A percentile compares a stretch with the other conserved stretches of the same genome.
Evolutionary conservation across 495 filamentous ascomycete genomes (phyloP).

Genomic region (Hypoxylon crocopeplum): DNA sequence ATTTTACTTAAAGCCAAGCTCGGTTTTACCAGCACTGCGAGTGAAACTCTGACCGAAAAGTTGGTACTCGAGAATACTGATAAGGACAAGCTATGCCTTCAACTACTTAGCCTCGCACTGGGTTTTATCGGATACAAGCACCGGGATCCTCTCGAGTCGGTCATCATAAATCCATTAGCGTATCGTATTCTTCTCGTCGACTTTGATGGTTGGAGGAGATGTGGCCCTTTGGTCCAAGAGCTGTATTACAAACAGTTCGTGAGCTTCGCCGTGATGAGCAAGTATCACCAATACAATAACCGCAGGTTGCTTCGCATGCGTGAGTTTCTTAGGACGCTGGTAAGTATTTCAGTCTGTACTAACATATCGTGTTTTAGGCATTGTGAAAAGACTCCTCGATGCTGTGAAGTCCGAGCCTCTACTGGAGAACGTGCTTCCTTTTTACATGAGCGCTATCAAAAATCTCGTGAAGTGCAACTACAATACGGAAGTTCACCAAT

Average conservation of each 20-base stretch:
- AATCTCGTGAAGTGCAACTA: slow-evolving; percentile 78
- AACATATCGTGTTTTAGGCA: slow-evolving; percentile 60
- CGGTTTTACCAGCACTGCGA: slow-evolving; percentile 53
- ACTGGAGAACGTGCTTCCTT: slow-evolving; percentile 67
- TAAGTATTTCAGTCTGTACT: slow-evolving; percentile 18
- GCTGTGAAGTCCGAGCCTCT: slow-evolving; percentile 87
- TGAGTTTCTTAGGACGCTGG: slow-evolving; percentile 58
- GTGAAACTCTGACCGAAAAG: slow-evolving; percentile 48
- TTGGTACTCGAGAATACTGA: slow-evolving; percentile 57
- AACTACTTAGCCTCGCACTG: slow-evolving; percentile 78
- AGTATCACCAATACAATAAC: slow-evolving; percentile 89
- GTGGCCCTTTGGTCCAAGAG: slow-evolving; percentile 73
- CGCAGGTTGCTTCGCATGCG: slow-evolving; percentile 87
- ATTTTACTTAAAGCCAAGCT: slow-evolving; percentile 79
- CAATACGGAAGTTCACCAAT: slow-evolving; percentile 81
- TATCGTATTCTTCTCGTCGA: slow-evolving; percentile 92
- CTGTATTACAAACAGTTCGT: slow-evolving; percentile 93
- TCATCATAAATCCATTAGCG: slow-evolving; percentile 94
- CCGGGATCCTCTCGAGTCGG: slow-evolving; percentile 76
- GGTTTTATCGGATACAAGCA: slow-evolving; percentile 87
- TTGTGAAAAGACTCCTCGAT: slow-evolving; percentile 87
- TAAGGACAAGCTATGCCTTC: slow-evolving; percentile 67
- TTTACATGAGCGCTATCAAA: slow-evolving; percentile 79
- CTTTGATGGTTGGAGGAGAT: slow-evolving; percentile 87
- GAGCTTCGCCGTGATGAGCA: slow-evolving; percentile 81